phyloP scores from a whole-genome alignment of 305 asterid species.

The Solanum hybrid region DNA sequence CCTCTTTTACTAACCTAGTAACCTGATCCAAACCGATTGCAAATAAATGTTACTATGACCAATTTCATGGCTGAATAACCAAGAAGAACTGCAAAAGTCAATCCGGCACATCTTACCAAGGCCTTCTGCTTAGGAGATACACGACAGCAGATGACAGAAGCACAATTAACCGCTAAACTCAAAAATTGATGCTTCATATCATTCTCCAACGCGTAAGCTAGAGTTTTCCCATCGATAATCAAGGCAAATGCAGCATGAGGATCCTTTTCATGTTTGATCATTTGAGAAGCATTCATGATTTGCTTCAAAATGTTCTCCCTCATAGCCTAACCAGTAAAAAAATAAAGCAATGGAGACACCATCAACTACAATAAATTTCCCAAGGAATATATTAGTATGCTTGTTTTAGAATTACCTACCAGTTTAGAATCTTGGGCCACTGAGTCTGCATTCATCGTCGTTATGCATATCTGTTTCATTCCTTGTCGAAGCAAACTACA shows the following conservation, averaged over 20 bases:
- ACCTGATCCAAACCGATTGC: slow-evolving; percentile 36
- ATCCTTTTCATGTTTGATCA: slow-evolving; percentile 45
- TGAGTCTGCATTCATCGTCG: slow-evolving; percentile 23
- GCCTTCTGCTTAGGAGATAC: slow-evolving; percentile 98
- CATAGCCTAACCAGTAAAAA: slow-evolving; percentile 33
- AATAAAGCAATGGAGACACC: background rate
- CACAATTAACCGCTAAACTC: slow-evolving; percentile 71
- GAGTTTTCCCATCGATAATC: slow-evolving; percentile 77
- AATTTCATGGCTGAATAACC: background rate
- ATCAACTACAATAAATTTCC: slow-evolving; percentile 5
- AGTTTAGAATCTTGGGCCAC: slow-evolving; percentile 26
- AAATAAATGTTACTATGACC: background rate
- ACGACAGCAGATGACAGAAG: slow-evolving; percentile 92
- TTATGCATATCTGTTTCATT: slow-evolving; percentile 68
- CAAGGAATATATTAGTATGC: background rate
- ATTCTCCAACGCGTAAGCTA: slow-evolving; percentile 55
- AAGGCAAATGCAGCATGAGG: slow-evolving; percentile 82
- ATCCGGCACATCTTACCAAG: slow-evolving; percentile 34
- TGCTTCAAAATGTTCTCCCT: slow-evolving; percentile 59
- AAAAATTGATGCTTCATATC: slow-evolving; percentile 59
- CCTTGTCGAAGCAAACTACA: slow-evolving; percentile 95
- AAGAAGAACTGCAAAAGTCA: background rate
- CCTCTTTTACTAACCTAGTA: slow-evolving; percentile 75
- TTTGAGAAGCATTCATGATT: slow-evolving; percentile 58
- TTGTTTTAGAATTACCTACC: slow-evolving; percentile 27